phyloP scores from a whole-genome alignment of 2,329 filamentous ascomycete genomes.

The Aspergillus thermomutatus region DNA sequence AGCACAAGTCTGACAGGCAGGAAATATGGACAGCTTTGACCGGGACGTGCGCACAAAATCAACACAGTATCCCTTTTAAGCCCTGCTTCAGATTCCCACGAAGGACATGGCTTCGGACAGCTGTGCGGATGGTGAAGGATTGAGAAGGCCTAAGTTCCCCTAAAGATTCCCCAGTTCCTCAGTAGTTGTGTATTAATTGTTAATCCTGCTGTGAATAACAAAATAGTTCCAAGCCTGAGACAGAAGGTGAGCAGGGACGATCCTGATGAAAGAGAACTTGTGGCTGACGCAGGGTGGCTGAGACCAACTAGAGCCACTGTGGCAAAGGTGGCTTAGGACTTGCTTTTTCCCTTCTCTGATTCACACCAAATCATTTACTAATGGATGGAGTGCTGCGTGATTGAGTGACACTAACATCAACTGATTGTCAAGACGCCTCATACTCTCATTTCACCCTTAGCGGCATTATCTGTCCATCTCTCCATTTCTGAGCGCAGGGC shows the following conservation, averaged over 20 bases:
- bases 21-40: not conserved
- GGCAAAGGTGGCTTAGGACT: not conserved
- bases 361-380: not conserved
- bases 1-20: not conserved
- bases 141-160: not conserved
- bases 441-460: not conserved
- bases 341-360: not conserved
- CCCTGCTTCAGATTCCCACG: not conserved
- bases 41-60: not conserved
- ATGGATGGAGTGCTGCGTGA: too few relatives aligned
- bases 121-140: not conserved
- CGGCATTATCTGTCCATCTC: not conserved
- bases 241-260: too few relatives aligned
- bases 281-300: not conserved
- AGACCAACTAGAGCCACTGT: not conserved
- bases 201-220: not conserved
- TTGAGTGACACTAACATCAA: not conserved
- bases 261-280: too few relatives aligned
- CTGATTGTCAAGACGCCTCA: not conserved
- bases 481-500: not conserved
- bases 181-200: not conserved
- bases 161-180: too few relatives aligned
- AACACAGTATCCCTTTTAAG: not conserved
- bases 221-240: not conserved
- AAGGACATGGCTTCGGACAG: not conserved